Evolutionary conservation across 768 basidiomycete genomes (phyloP), one percentile per base, ranked within the genome.

Genomic region (Mycena metata): DNA sequence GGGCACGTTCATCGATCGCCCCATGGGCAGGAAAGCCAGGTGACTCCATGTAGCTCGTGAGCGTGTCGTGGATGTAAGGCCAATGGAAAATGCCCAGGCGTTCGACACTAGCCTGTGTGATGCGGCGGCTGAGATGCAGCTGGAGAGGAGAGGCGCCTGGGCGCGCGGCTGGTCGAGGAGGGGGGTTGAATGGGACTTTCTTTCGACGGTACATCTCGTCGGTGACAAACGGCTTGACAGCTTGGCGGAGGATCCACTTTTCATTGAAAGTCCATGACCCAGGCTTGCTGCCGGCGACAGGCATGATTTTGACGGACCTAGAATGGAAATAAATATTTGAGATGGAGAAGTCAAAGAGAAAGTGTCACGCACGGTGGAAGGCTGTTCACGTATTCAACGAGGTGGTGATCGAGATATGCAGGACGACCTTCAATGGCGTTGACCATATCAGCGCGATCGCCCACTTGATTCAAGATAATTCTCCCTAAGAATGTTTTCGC

Each of bases 221-320:
- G 5, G 71, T 69, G 16, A 72, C 46, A 41, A 72, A 69, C 1
- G 71, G 71, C 41, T 67, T 66, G 10, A 62, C 65, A 5, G 71
- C 69, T 39, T 72, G 49, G 5, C 71, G 71, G 11, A 72, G 52
- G 19, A 72, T 64, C 71, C 71, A 72, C 41, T 72, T 70, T 39
- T 72, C 71, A 11, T 24, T 41, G 33, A 72, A 59, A 11, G 24
- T 19, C 68, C 63, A 70, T 2, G 16, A 43, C 19, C 35, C 60
- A 16, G 68, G 64, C 17, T n/a, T n/a, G 17, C 45, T 36, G 7
- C 35, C 52, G 12, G 49, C 54, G 39, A 63, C 46, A 15, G 65
- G 65, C 49, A 45, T 56, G 16, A 70, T 63, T 58, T 70, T 67
- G 7, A 70, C 41, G 12, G 69, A 70, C 21, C 65, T 71, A n/a